Conservation (phyloP, 306 rosid species). For the Echinosophora koreensis region DNA sequence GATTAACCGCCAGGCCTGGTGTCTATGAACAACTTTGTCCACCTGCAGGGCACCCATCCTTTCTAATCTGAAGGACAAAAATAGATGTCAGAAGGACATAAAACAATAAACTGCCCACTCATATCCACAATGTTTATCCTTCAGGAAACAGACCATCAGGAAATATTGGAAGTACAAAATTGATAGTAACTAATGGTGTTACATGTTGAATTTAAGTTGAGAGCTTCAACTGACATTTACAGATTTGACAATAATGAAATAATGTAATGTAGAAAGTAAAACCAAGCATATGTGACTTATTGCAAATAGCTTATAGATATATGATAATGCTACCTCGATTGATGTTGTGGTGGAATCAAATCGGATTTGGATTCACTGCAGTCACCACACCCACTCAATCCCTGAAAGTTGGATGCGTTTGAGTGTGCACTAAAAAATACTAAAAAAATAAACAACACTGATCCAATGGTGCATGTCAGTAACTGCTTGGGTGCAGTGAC, state of each 20-base stretch:
- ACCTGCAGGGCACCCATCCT: slow-evolving; percentile 84
- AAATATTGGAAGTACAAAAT: background rate
- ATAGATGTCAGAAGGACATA: slow-evolving; percentile 13
- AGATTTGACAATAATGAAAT: background rate
- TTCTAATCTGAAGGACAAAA: slow-evolving; percentile 57
- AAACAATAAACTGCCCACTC: slow-evolving; percentile 10
- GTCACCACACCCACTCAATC: too few relatives aligned
- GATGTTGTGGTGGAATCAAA: background rate
- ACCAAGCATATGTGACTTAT: slow-evolving; percentile 3
- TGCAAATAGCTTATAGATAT: background rate
- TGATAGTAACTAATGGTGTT: background rate
- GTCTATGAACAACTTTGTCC: slow-evolving; percentile 60
- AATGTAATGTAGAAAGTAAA: background rate
- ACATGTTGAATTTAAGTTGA: background rate
- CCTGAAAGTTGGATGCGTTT: too few relatives aligned
- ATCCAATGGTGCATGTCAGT: too few relatives aligned
- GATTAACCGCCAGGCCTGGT: slow-evolving; percentile 79
- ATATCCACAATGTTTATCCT: background rate
- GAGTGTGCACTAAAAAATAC: too few relatives aligned
- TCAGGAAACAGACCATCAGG: background rate
- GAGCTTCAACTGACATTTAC: background rate
- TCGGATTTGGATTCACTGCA: background rate
- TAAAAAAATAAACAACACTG: too few relatives aligned
- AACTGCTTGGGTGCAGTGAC: too few relatives aligned
- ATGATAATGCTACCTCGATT: background rate